A percentile compares a stretch with the other conserved stretches of the same genome.
Conservation (phyloP, 2,329 filamentous ascomycete species). For the Alternaria viburni region DNA sequence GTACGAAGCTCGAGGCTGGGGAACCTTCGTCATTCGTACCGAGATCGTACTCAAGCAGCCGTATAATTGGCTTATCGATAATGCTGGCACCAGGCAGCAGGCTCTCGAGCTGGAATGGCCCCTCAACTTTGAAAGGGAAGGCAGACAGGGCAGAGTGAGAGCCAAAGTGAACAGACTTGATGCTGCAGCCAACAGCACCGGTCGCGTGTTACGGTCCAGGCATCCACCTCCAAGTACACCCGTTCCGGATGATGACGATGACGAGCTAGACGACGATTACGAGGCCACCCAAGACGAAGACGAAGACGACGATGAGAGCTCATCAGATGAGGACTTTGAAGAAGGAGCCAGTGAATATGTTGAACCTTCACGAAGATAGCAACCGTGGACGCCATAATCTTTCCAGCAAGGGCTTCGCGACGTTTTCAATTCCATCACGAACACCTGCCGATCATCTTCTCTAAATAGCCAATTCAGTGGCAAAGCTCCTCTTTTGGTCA, state of each 20-base stretch:
- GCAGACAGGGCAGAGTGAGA: conserved; percentile 49
- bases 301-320: conserved; percentile 13
- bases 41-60: conserved; percentile 52
- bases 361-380: conserved; percentile 16
- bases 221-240: not conserved
- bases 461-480: not conserved
- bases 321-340: not conserved
- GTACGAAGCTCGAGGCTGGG: conserved; percentile 52
- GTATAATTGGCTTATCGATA: conserved; percentile 53
- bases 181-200: conserved; percentile 23
- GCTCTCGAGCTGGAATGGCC: conserved; percentile 51
- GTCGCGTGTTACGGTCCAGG: conserved; percentile 18
- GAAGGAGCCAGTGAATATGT: conserved; percentile 22
- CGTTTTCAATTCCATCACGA: not conserved
- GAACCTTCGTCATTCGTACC: conserved; percentile 49
- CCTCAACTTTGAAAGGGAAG: conserved; percentile 51
- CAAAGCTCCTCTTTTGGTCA: not conserved
- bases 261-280: conserved; percentile 26
- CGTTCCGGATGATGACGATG: conserved; percentile 6
- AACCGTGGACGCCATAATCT: not conserved
- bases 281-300: conserved; percentile 16
- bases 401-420: not conserved
- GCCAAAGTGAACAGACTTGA: conserved; percentile 48
- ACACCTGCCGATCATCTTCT: not conserved
- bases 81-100: conserved; percentile 43